A percentile compares a stretch with the other conserved stretches of the same genome.
These are phyloP conservation scores for Rhizopus arrhizus DNA, from an alignment of 371 early-diverging fungal genomes.

Conservation along the genomic window DNA sequence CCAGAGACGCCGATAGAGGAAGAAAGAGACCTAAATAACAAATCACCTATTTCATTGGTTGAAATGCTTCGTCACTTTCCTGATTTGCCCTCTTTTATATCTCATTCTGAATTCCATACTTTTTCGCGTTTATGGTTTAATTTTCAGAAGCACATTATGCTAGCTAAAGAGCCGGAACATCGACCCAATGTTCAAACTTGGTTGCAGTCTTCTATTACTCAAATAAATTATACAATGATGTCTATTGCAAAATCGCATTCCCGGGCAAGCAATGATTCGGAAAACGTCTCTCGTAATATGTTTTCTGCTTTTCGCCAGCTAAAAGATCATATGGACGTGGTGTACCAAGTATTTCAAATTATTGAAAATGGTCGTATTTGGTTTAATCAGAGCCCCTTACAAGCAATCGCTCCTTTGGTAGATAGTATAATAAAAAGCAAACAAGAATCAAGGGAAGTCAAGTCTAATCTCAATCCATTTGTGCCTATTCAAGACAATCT, in stretches of 20 bases:
- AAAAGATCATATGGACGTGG: conserved; percentile 23
- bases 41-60: conserved; percentile 1
- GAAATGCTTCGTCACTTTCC: conserved; percentile 35
- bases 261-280: conserved; percentile 1
- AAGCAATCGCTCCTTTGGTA: conserved; percentile 14
- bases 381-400: conserved; percentile 14
- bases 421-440: conserved; percentile 1
- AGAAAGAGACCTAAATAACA: not conserved
- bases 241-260: conserved; percentile 5
- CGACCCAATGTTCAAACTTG: conserved; percentile 18
- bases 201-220: conserved; percentile 15
- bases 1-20: not conserved
- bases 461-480: not conserved
- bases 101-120: conserved; percentile 24
- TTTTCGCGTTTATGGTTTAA: conserved; percentile 37
- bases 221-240: conserved; percentile 16
- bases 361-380: conserved; percentile 25
- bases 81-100: conserved; percentile 27
- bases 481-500: not conserved
- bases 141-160: conserved; percentile 20
- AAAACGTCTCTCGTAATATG: conserved; percentile 17
- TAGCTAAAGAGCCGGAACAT: conserved; percentile 21
- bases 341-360: conserved; percentile 20
- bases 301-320: conserved; percentile 27
- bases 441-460: not conserved